These are phyloP conservation scores for Rutstroemia sydowiana DNA, from an alignment of 2,329 filamentous ascomycete genomes.

Conservation along the genomic window DNA sequence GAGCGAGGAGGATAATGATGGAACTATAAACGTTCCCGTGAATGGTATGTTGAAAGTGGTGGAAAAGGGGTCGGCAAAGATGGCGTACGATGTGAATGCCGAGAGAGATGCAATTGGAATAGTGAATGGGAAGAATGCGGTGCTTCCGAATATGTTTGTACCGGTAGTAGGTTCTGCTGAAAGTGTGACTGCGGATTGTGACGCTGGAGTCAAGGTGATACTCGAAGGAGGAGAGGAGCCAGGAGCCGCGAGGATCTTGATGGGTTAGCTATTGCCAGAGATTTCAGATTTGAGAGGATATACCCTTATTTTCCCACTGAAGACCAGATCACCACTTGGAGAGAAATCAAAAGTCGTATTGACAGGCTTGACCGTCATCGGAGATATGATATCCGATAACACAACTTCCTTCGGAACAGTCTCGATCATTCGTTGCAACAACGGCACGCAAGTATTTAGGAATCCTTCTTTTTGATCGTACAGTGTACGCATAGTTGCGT, in stretches of 20 bases:
- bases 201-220: constrained; percentile 3
- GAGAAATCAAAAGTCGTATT: constrained; percentile 26
- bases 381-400: constrained; percentile 43
- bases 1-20: constrained; percentile 9
- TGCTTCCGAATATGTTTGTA: constrained; percentile 14
- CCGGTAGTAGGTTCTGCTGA: constrained; percentile 13
- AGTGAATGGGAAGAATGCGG: constrained; percentile 19
- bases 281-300: too few species aligned
- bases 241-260: constrained; percentile 9
- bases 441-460: constrained; percentile 38
- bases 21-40: constrained; percentile 12
- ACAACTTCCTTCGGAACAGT: constrained; percentile 44
- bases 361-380: constrained; percentile 52
- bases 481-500: constrained; percentile 45
- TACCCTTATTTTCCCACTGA: constrained; percentile 20
- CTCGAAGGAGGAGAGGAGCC: background rate
- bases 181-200: background rate
- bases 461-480: constrained; percentile 37
- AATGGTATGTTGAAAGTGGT: constrained; percentile 12
- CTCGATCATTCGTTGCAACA: constrained; percentile 54
- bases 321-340: constrained; percentile 10
- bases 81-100: constrained; percentile 12
- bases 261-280: background rate
- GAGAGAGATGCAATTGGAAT: constrained; percentile 5
- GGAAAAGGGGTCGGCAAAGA: background rate